phyloP scores from a whole-genome alignment of 768 basidiomycete species.

The Boletales sp. region DNA sequence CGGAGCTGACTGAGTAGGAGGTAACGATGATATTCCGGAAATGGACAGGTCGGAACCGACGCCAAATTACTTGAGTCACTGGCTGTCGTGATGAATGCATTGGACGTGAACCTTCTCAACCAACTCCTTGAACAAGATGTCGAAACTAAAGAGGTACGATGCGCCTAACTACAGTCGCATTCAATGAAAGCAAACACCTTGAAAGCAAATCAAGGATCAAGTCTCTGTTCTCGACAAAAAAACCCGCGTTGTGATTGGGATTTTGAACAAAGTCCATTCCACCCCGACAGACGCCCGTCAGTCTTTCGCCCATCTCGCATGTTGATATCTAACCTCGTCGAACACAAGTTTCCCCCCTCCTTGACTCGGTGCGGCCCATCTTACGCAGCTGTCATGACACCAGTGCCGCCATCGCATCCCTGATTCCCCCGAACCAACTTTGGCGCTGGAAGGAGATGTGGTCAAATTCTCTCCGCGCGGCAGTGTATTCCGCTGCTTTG shows the following conservation, averaged over 20 bases:
- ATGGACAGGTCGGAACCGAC: constrained; percentile 9
- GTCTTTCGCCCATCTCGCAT: constrained; percentile 20
- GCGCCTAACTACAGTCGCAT: not conserved
- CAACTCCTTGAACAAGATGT: constrained; percentile 58
- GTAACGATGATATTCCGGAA: constrained; percentile 9
- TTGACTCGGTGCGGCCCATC: constrained; percentile 54
- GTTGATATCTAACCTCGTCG: constrained; percentile 8
- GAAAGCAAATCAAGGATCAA: constrained; percentile 77
- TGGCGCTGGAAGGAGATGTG: constrained; percentile 88
- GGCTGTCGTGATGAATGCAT: constrained; percentile 45
- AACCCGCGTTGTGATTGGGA: constrained; percentile 65
- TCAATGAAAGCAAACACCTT: not conserved
- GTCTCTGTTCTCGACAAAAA: constrained; percentile 74
- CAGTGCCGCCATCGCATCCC: constrained; percentile 47
- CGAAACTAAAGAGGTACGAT: constrained; percentile 59
- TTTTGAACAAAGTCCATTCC: constrained; percentile 77
- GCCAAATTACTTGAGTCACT: too few relatives aligned
- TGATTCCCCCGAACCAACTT: constrained; percentile 68
- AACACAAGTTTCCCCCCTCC: constrained; percentile 52
- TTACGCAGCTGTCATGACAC: constrained; percentile 53
- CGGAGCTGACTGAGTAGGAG: not conserved
- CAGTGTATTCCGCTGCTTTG: constrained; percentile 63
- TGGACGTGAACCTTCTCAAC: constrained; percentile 56
- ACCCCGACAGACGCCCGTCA: constrained; percentile 59
- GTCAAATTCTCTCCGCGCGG: constrained; percentile 63